Base-by-base conservation (phyloP, 2,329 filamentous ascomycete genomes). In the Xylaria sp. region DNA sequence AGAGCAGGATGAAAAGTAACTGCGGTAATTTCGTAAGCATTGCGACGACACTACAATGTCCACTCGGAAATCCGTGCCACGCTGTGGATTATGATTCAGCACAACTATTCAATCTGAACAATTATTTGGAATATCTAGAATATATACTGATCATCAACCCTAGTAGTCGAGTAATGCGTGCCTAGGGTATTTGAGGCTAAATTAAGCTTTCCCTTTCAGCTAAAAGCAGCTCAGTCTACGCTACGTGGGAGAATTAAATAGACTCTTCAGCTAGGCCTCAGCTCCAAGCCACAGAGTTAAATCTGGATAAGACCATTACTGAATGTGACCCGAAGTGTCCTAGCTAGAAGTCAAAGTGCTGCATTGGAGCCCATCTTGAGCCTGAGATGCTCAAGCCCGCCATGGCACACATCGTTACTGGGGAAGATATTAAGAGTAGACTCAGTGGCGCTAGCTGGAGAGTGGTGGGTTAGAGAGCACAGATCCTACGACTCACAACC, bases 221-320 rank as follows among this genome's bases (percentile, higher is more conserved):
- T 48, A 9, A 9, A 9, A 9, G 34, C 20, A 20, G 44, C 44
- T 48, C 44, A 32, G 50, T 25, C 12, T 4, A 32, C 2, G 8
- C 20, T 13, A 25, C 12, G 23, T 23, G 20, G 20, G 46, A 50
- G 46, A 25, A 50, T 20, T 13, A 50, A 50, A 8, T 52, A 25
- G 32, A 25, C 15, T 52, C 25, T 52, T 52, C 50, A 52, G 50
- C 50, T 52, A n/a, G 10, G 28, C 18, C 28, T 54, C 50, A 54
- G 50, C 50, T 54, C 15, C 28, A 34, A 54, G 50, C 50, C 25
- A 54, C 50, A 18, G 32, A 54, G 25, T 32, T 20, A 7, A 54
- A 54, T 28, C 28, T 54, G 18, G 15, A 32, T 15, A 54, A n/a
- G 8, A 34, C 6, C 1, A 15, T 28, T 32, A 15, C 20, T 20